A percentile compares a stretch with the other conserved stretches of the same genome.
Conservation (phyloP, 768 basidiomycete genomes). For the Hortiboletus campestris region DNA sequence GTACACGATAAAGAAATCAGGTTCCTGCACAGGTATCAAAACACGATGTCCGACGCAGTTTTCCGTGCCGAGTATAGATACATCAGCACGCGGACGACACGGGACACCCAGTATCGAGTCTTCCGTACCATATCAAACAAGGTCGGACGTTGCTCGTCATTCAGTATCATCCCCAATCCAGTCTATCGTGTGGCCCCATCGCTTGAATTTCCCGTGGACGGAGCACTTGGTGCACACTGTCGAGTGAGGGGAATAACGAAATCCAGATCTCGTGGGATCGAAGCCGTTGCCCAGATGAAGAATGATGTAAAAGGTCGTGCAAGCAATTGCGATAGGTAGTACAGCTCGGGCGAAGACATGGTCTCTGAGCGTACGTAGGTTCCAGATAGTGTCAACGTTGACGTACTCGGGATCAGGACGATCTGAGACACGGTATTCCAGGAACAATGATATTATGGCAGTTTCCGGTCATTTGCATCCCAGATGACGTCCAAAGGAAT, state of each 20-base stretch:
- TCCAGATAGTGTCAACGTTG: background rate
- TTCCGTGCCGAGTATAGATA: background rate
- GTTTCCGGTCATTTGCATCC: background rate
- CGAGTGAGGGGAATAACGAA: too few species aligned
- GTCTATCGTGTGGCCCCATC: too few species aligned
- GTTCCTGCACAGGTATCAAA: too few species aligned
- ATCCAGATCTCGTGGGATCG: background rate
- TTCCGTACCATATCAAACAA: background rate
- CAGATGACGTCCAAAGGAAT: background rate
- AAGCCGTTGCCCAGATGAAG: constrained; percentile 3
- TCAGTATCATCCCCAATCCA: background rate
- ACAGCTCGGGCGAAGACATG: background rate
- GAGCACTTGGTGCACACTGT: too few species aligned
- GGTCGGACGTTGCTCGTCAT: background rate
- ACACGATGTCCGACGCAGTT: background rate
- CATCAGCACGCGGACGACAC: background rate
- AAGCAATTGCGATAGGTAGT: background rate
- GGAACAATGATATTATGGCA: background rate
- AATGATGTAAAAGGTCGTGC: background rate
- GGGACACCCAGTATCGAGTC: background rate
- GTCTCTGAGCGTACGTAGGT: background rate
- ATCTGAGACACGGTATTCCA: background rate
- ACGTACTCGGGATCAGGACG: background rate
- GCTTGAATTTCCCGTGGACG: too few species aligned
- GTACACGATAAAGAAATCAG: background rate